Evolutionary conservation across 2,329 filamentous ascomycete species (phyloP).

Genomic region (Botrytis medusae): DNA sequence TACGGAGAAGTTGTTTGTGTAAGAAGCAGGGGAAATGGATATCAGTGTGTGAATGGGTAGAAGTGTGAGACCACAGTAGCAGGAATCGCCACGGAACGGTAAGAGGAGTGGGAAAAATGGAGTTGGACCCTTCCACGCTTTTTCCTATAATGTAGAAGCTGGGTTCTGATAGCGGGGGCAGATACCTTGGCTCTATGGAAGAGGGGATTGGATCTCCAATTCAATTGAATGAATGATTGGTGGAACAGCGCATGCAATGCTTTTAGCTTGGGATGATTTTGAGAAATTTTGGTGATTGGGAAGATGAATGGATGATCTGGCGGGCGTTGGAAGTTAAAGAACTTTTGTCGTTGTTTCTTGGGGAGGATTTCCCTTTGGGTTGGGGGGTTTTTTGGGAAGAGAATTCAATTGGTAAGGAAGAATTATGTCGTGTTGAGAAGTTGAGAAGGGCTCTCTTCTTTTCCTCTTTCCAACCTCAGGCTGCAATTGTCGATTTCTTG

Average conservation of each 20-base stretch:
- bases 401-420: slow-evolving; percentile 10
- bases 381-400: not conserved
- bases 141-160: slow-evolving; percentile 14
- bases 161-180: slow-evolving; percentile 13
- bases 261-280: not conserved
- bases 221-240: not conserved
- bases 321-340: not conserved
- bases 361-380: not conserved
- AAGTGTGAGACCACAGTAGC: slow-evolving; percentile 14
- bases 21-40: slow-evolving; percentile 15
- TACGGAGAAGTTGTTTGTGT: slow-evolving; percentile 1
- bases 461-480: not conserved
- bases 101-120: slow-evolving; percentile 16
- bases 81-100: slow-evolving; percentile 18
- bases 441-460: not conserved
- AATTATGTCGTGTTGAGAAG: not conserved
- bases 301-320: slow-evolving; percentile 7
- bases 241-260: not conserved
- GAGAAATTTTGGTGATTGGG: not conserved
- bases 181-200: not conserved
- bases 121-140: slow-evolving; percentile 16
- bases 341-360: not conserved
- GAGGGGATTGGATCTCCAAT: slow-evolving; percentile 2
- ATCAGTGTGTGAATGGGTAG: slow-evolving; percentile 13
- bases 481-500: not conserved